Conservation (phyloP, 257 asterid genomes). For the Nicotiana otophora region DNA sequence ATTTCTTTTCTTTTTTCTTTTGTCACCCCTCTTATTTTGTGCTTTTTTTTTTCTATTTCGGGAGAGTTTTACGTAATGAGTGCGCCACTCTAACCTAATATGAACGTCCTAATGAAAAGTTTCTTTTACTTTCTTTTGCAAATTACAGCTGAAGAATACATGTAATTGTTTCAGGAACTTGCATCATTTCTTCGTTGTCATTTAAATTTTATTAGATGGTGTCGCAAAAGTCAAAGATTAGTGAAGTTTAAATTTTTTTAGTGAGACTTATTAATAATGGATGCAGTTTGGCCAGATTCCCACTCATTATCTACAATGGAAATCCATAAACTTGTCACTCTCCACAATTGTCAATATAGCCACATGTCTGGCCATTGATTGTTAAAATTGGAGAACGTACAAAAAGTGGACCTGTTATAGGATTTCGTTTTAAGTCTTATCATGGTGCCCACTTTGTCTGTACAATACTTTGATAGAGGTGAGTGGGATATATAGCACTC, state of each 20-base stretch:
- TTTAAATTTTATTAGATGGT: background rate
- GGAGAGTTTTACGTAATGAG: too few species aligned
- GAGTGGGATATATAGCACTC: background rate
- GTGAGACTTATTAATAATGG: background rate
- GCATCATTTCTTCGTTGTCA: background rate
- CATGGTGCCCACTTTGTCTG: background rate
- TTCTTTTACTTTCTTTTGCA: background rate
- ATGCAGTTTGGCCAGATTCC: background rate
- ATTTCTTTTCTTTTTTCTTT: too few species aligned
- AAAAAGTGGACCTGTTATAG: slow-evolving; percentile 17
- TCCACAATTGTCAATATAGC: slow-evolving; percentile 2
- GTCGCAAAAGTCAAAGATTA: background rate
- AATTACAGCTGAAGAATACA: background rate
- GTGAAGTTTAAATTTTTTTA: too few species aligned
- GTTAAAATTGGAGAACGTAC: slow-evolving; percentile 2
- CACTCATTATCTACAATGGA: too few species aligned
- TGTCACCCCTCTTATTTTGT: too few species aligned
- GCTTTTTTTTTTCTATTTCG: too few species aligned
- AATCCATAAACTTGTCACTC: background rate
- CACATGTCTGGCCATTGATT: slow-evolving; percentile 19
- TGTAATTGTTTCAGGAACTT: background rate
- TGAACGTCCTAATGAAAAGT: background rate
- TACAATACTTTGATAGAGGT: background rate
- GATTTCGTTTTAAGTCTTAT: background rate
- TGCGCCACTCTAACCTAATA: background rate